phyloP scores from a whole-genome alignment of 2,329 filamentous ascomycete genomes.

The Diplodia intermedia region DNA sequence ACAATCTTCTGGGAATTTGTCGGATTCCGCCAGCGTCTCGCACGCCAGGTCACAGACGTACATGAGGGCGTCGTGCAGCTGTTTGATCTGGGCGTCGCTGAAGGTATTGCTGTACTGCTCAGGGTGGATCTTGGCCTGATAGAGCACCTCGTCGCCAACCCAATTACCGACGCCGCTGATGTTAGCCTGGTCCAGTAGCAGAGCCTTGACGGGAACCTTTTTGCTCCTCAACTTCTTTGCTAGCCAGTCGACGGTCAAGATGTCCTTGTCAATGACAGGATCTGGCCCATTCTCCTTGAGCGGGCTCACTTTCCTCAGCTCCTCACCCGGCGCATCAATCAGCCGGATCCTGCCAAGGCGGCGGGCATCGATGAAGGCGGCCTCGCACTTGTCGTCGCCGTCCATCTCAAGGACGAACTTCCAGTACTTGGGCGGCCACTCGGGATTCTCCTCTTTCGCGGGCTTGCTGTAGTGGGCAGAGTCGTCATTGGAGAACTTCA shows the following conservation, averaged over 20 bases:
- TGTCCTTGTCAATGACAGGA: conserved; percentile 80
- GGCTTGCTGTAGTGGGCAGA: conserved; percentile 77
- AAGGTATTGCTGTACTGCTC: conserved; percentile 92
- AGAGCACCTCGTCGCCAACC: conserved; percentile 94
- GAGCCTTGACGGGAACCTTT: conserved; percentile 85
- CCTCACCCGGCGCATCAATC: conserved; percentile 76
- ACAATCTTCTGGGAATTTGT: conserved; percentile 83
- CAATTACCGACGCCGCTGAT: conserved; percentile 96
- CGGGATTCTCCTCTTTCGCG: conserved; percentile 62
- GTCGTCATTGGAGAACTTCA: conserved; percentile 81
- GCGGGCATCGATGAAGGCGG: conserved; percentile 84
- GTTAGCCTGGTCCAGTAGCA: conserved; percentile 85
- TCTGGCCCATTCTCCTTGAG: conserved; percentile 93
- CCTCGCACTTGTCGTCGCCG: conserved; percentile 66
- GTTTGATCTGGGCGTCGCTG: conserved; percentile 70
- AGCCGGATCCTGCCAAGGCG: conserved; percentile 80
- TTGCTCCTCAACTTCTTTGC: conserved; percentile 73
- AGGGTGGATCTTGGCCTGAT: conserved; percentile 85
- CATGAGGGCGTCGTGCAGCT: conserved; percentile 74
- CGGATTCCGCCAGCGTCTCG: conserved; percentile 79
- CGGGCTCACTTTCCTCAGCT: conserved; percentile 78
- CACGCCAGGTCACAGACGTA: conserved; percentile 83
- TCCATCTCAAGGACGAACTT: conserved; percentile 81
- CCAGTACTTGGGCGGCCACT: conserved; percentile 89
- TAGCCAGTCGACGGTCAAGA: conserved; percentile 79